Evolutionary conservation across 2,329 filamentous ascomycete genomes (phyloP), one percentile per base, ranked within the genome.

Genomic region (Myriosclerotinia curreyana): DNA sequence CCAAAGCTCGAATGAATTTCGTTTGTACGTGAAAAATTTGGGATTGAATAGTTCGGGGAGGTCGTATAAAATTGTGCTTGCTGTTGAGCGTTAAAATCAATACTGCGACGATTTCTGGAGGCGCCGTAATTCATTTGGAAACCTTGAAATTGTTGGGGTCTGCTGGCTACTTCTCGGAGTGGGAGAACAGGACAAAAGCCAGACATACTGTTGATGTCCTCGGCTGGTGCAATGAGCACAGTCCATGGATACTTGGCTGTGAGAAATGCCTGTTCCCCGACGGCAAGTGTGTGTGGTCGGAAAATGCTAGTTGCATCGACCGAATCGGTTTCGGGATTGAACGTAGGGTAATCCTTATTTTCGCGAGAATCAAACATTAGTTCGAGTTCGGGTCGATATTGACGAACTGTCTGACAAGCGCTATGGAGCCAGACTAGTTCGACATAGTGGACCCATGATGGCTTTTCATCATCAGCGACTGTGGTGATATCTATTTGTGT

Each of bases 351-450:
- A 31, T 42, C 5, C 4, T 20, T n/a, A 28, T 46, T 28, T 34
- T 48, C 7, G 17, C 22, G 54, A 14, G 38, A 58, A 46, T 46
- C 17, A 22, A 58, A 58, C 25, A 31, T 28, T 11, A 40, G 11
- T 3, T n/a, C 0, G 1, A 58, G 40, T 2, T 46, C 25, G 15
- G 54, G 40, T 28, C 42, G 12, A 44, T 48, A 31, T 12, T 22
- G 25, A 4, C 14, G 22, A 17, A 58, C 42, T 0, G 38, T 46
- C 25, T 58, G 54, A 15, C 17, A 46, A 28, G 54, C 54, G 17
- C 54, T 31, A 34, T 58, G 54, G 3, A 58, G 28, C 38, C 40
- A 48, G 31, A 58, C 28, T n/a, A 58, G 17, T 31, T 48, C 54
- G 9, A 58, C 5, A 34, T 31, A 58, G 25, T 58, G 38, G 12